Evolutionary conservation across 345 rosid genomes (phyloP), one percentile per base, ranked within the genome.

Genomic region (Fremontodendron californicum): DNA sequence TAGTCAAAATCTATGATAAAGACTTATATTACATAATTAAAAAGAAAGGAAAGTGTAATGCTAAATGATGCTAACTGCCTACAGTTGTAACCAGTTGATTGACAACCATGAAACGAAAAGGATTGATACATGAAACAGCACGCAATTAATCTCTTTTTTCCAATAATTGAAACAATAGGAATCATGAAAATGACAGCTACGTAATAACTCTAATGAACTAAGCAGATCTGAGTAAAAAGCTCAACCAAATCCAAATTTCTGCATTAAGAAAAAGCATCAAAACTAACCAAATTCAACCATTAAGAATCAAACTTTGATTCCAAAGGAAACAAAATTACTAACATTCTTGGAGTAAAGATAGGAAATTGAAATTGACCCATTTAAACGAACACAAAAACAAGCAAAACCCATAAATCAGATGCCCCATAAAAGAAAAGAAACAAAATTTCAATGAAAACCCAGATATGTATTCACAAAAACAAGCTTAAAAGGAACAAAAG

Each of bases 101-200:
- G 74, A 77, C 79, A 68, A 55, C 55, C 79, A 68, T 23, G 74
- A 19, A 37, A 76, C 21, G 78, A 76, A 65, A 76, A 33, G 49
- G 49, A 60, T 51, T n/a, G 58, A 31, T 40, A 42, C 68, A 61
- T 15, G 67, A 61, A 45, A 61, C 29, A 19, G 12, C 54, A 68
- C 19, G 49, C 46, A 49, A 64, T 27, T 64, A 23, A 65, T 45
- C 51, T 37, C 45, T 48, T 37, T 23, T 65, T 37, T 21, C 31
- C 33, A 58, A 42, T 57, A 37, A 76, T 51, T 51, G 52, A 65
- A 76, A 76, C 63, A 49, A 76, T 16, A 64, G 33, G 2, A 65
- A 75, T 46, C 43, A 37, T 7, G 62, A 76, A 51, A 54, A 54
- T 1, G 66, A 54, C 74, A 67, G 73, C 65, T 51, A 55, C 29